A percentile compares a stretch with the other conserved stretches of the same genome.
phyloP scores from a whole-genome alignment of 2,329 filamentous ascomycete genomes.

The Aspergillus pseudotamarii region DNA sequence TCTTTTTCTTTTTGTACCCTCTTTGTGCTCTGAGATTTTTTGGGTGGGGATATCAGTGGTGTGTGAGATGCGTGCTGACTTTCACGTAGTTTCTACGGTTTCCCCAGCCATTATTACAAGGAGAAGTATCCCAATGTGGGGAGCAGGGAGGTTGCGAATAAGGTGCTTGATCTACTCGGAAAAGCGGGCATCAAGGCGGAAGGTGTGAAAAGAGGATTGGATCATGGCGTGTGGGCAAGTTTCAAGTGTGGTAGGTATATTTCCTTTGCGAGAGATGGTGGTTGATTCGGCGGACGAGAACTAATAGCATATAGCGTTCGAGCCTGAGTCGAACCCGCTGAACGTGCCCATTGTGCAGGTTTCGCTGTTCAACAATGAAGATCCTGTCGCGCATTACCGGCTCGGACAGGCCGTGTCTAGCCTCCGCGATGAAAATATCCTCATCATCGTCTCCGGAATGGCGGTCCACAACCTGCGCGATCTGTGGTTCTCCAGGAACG shows the following conservation, averaged over 20 bases:
- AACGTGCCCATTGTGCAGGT: conserved; percentile 72
- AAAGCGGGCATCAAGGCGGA: conserved; percentile 62
- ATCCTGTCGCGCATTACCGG: conserved; percentile 66
- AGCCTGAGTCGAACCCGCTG: conserved; percentile 63
- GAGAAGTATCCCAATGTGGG: conserved; percentile 68
- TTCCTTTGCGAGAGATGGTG: background rate
- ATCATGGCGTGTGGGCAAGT: conserved; percentile 75
- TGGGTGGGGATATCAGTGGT: background rate
- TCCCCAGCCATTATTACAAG: conserved; percentile 69
- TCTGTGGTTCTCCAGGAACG: conserved; percentile 49
- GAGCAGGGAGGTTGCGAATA: conserved; percentile 60
- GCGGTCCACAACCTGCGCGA: conserved; percentile 71
- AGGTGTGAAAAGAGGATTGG: conserved; percentile 65
- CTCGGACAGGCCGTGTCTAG: conserved; percentile 67
- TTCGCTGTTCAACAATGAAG: conserved; percentile 66
- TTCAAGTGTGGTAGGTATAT: conserved; percentile 57
- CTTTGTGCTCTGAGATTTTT: background rate
- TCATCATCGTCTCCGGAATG: conserved; percentile 74
- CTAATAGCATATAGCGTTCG: conserved; percentile 53
- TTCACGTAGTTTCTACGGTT: conserved; percentile 65
- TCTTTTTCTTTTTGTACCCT: background rate
- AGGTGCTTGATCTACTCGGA: conserved; percentile 59
- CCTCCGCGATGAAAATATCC: conserved; percentile 68
- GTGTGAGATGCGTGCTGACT: background rate
- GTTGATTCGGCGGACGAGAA: background rate